Evolutionary conservation across 768 basidiomycete species (phyloP), one percentile per base, ranked within the genome.

Genomic region (Podaxis mareebaensis): DNA sequence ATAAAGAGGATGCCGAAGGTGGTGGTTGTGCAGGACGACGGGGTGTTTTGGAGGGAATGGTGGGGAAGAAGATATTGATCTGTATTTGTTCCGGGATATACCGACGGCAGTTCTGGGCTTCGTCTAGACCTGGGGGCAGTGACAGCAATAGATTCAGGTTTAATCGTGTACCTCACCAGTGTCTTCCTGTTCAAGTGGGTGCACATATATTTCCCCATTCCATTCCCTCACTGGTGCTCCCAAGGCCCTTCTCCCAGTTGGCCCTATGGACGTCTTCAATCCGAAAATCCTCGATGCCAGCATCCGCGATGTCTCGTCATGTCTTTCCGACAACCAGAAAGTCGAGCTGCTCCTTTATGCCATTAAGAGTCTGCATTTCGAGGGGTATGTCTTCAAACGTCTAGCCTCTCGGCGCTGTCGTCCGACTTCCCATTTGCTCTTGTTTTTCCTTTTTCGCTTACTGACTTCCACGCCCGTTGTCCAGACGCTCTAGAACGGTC

Each of bases 261-360:
- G 49, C n/a, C 38, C 44, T n/a, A 87, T 86, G 85, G 82, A 81
- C 70, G 78, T 87, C 64, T 91, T 91, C 77, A 91, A 90, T 71
- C 88, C 89, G 3, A 89, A 86, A 70, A 91, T 91, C 64, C 78
- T 91, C 42, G 89, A 91, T 68, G 90, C 90, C 20, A 85, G 87
- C 77, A 87, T 90, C 68, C 88, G 86, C 52, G 88, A 91, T 68
- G 85, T 89, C 22, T 79, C 83, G 0, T 76, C 77, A 6, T 81
- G 79, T 63, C 78, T 91, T 38, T 78, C 82, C 3, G 83, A 88
- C 70, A 82, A 82, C 67, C 83, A 90, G 71, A 91, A 91, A 72
- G 87, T 83, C 20, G 88, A 88, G 61, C 80, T 91, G 40, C 76
- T 93, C 58, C 73, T 94, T 54, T 87, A 91, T 67, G 93, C 92